Percentiles rank a stretch among this genome's conserved stretches.
Conservation (phyloP, 2,329 filamentous ascomycete genomes). For the Cladosporium austrohemisphaericum region DNA sequence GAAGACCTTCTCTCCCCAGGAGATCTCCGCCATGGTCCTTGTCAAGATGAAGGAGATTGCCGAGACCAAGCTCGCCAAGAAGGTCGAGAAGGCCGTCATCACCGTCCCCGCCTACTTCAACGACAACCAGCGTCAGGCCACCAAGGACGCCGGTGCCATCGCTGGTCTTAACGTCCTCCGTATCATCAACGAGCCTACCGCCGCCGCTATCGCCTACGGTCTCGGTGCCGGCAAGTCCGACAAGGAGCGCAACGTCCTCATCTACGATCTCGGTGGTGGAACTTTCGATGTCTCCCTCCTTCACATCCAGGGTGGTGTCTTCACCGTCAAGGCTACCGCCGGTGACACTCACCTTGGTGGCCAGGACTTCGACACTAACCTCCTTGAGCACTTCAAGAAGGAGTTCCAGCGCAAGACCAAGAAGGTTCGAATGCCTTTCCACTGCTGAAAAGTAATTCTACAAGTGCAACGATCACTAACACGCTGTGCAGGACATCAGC, state of each 20-base stretch:
- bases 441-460: neutral
- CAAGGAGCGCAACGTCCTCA: conserved; percentile 98
- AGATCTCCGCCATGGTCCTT: conserved; percentile 98
- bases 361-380: conserved; percentile 93
- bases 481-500: conserved; percentile 54
- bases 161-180: conserved; percentile 96
- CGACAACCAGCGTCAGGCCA: conserved; percentile 99
- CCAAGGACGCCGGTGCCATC: conserved; percentile 98
- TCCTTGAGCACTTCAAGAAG: conserved; percentile 95
- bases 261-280: conserved; percentile 99
- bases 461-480: neutral
- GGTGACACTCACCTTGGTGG: conserved; percentile 64
- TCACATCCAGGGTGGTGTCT: conserved; percentile 98
- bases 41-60: conserved; percentile 99
- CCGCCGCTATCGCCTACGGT: conserved; percentile 97
- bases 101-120: conserved; percentile 99
- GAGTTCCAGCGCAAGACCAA: conserved; percentile 82
- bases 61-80: conserved; percentile 97
- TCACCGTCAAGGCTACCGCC: conserved; percentile 97
- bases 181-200: conserved; percentile 99
- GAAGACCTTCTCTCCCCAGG: conserved; percentile 96
- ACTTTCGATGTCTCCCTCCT: conserved; percentile 99
- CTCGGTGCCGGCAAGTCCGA: conserved; percentile 61
- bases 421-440: conserved; percentile 42
- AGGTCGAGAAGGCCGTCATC: conserved; percentile 98